These are phyloP conservation scores for Gnaphalium uliginosum DNA, from an alignment of 129 eudicot species.

Conservation along the genomic window DNA sequence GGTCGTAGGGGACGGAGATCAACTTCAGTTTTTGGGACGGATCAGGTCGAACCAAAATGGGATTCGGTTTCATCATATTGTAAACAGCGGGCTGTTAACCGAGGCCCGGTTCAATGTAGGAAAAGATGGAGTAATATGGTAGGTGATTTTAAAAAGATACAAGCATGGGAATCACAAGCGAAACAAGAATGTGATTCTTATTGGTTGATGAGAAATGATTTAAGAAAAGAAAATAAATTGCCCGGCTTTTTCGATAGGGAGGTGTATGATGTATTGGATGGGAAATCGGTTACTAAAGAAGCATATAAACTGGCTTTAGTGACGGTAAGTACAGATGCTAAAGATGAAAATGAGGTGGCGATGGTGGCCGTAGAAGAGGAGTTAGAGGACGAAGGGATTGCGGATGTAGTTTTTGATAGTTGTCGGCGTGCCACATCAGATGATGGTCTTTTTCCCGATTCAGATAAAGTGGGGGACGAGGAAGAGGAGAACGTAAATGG, in stretches of 20 bases:
- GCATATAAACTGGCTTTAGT: constrained; percentile 50
- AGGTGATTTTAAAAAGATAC: constrained; percentile 67
- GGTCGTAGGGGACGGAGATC: constrained; percentile 64
- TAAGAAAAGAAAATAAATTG: constrained; percentile 62
- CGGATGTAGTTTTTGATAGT: constrained; percentile 39
- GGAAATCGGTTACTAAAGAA: constrained; percentile 37
- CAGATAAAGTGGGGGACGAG: constrained; percentile 35
- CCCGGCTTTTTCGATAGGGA: constrained; percentile 74
- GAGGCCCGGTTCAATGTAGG: constrained; percentile 87
- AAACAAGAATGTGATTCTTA: constrained; percentile 54
- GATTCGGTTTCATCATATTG: constrained; percentile 69
- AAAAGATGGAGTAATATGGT: constrained; percentile 86
- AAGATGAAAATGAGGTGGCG: constrained; percentile 39
- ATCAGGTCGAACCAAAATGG: constrained; percentile 76
- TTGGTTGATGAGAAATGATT: constrained; percentile 72
- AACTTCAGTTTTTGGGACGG: constrained; percentile 49
- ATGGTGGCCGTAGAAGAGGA: constrained; percentile 33
- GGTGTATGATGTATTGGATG: constrained; percentile 69
- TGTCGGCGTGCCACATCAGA: constrained; percentile 42
- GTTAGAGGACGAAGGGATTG: constrained; percentile 40
- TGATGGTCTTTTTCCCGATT: constrained; percentile 51
- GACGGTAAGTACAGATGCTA: constrained; percentile 36
- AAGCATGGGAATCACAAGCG: constrained; percentile 57
- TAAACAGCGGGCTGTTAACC: constrained; percentile 53
- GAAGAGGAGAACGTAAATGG: constrained; percentile 22